Evolutionary conservation across 345 rosid species (phyloP), one percentile per base, ranked within the genome.

Genomic region (Anacardium occidentale): DNA sequence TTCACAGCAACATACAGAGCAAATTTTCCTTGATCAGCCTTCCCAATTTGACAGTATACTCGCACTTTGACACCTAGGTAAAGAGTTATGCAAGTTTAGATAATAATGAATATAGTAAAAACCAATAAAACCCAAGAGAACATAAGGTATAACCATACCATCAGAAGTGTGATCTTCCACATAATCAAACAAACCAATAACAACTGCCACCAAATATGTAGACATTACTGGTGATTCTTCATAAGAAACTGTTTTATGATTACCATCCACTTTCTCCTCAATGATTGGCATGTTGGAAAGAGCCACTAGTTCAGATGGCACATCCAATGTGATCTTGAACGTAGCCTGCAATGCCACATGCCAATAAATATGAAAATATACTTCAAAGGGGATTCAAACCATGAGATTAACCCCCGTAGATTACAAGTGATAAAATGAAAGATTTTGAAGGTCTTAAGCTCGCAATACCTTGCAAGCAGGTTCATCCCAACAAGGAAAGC

Each of bases 401-500:
- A 25, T 42, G 64, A 68, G 53, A 37, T 29, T 44, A 69, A 57
- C 10, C 37, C 3, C 42, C 15, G 17, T 9, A 8, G 22, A 10
- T 56, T 22, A 24, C 44, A 8, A 40, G 62, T 13, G 5, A 9
- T 50, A 37, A 25, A 26, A 5, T 4, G 2, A 26, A 48, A 51
- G 9, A 0, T 47, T 10, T 21, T 0, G 9, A 7, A 11, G 32
- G 17, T 26, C 14, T 32, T 11, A 37, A n/a, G 24, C 18, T 9
- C 18, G 21, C 64, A 56, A 24, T 61, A 71, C 98, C 97, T 95
- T 95, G 97, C 90, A 89, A 73, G 93, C 89, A 72, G 99, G 99
- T 79, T 95, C 98, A 72, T 95, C 99, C 99, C 99, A 92, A 70
- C 99, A 92, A 0, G 99, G 99, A 77, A 95, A 92, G 79, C 96